Base-by-base conservation (phyloP, 352 stramenopile genomes). In the Globisporangium parvum region DNA sequence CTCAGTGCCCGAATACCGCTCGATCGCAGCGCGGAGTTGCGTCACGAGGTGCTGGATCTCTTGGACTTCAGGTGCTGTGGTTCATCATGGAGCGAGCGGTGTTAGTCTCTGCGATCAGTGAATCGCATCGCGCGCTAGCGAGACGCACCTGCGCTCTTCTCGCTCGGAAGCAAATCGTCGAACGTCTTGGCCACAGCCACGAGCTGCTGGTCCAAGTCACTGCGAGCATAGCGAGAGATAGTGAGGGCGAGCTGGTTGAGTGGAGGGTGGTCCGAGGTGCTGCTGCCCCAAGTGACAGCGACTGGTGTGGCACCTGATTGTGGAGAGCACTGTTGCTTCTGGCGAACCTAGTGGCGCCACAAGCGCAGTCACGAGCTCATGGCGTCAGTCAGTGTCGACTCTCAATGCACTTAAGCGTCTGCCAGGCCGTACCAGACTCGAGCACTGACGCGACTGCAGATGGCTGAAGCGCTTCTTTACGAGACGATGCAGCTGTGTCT, bases 31-130 rank as follows among this genome's bases (percentile, higher is more conserved):
- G 21, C 55, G 56, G 10, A 78, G 44, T 24, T 68, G 54, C 20
- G 49, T 49, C 35, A 86, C 66, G 46, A 83, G 67, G 8, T 64
- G 52, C 21, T 72, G 59, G 40, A 86, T 77, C 26, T 76, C 66
- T 23, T 72, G 51, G 18, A 83, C 51, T 40, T 83, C 67, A 23
- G 64, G 44, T 17, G 61, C 62, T 71, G 33, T n/a, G 2, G 23
- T 28, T 15, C 21, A 57, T 20, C 21, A 18, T n/a, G 6, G 35
- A 17, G n/a, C 46, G 23, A 39, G 14, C 20, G 14, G 31, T 42
- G 26, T 28, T 0, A 40, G 14, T 28, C 6, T n/a, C 11, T 18
- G 3, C 31, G 21, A 4, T 10, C 20, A 6, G 2, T 24, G 2
- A 28, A 2, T 12, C 17, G 11, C 14, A 24, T 26, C 14, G 9